These are phyloP conservation scores for Aspergillus flavus DNA, from an alignment of 2,329 filamentous ascomycete species.

Conservation along the genomic window DNA sequence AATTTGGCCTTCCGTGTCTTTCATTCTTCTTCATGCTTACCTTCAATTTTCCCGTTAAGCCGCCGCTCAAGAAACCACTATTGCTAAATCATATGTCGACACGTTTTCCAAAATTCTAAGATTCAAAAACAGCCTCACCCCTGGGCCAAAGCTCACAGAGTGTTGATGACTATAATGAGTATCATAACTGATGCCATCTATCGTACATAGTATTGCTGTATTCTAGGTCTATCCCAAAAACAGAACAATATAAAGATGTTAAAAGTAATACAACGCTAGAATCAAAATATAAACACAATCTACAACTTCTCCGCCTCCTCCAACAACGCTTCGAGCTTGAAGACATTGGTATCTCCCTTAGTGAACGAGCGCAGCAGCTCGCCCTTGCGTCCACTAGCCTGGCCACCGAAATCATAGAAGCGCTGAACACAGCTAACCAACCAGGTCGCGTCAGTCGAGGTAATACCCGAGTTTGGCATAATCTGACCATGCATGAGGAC, in stretches of 20 bases:
- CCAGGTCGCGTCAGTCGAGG: conserved; percentile 81
- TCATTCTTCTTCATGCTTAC: neutral
- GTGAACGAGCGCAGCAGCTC: conserved; percentile 81
- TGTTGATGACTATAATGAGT: neutral
- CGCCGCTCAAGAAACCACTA: neutral
- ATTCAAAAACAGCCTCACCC: neutral
- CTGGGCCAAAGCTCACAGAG: neutral
- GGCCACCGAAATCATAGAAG: conserved; percentile 73
- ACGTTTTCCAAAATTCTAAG: neutral
- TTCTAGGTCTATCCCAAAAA: neutral
- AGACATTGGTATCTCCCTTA: conserved; percentile 69
- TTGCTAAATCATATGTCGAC: neutral
- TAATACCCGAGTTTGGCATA: conserved; percentile 73
- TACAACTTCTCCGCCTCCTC: conserved; percentile 84
- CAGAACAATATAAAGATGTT: neutral
- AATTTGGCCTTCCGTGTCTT: neutral
- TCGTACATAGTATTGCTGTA: neutral
- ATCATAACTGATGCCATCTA: neutral
- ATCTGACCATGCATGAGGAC: conserved; percentile 86
- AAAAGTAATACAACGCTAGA: neutral
- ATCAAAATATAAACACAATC: neutral
- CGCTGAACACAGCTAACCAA: conserved; percentile 89
- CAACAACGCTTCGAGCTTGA: conserved; percentile 81
- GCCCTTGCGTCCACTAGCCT: conserved; percentile 61
- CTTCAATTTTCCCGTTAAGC: neutral